A percentile compares a stretch with the other conserved stretches of the same genome.
phyloP scores from a whole-genome alignment of 2,329 filamentous ascomycete genomes.

The Trichoderma cornu-damae region DNA sequence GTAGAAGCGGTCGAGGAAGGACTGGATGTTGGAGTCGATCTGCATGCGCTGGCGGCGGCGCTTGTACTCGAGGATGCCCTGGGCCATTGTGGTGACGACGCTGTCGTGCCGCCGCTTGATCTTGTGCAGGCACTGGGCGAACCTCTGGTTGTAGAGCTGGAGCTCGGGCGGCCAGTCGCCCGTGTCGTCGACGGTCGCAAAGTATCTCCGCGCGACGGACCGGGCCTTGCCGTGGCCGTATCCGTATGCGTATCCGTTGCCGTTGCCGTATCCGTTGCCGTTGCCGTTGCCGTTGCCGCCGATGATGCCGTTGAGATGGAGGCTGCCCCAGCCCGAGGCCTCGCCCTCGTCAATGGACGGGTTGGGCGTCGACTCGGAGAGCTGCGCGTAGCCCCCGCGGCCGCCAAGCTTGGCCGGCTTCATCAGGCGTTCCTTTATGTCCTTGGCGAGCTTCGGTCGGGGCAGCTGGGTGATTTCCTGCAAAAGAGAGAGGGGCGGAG shows the following conservation, averaged over 20 bases:
- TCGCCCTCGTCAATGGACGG: conserved; percentile 83
- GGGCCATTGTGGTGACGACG: conserved; percentile 95
- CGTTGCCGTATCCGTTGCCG: conserved; percentile 27
- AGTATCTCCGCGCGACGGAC: conserved; percentile 61
- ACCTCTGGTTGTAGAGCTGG: conserved; percentile 87
- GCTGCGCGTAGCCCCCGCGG: conserved; percentile 60
- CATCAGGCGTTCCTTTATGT: conserved; percentile 75
- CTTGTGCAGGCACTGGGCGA: conserved; percentile 80
- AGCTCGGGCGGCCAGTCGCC: conserved; percentile 91
- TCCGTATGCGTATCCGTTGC: conserved; percentile 20
- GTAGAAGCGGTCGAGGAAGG: conserved; percentile 97
- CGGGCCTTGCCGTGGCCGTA: conserved; percentile 37
- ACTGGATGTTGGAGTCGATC: conserved; percentile 95
- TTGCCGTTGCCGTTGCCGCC: conserved; percentile 45
- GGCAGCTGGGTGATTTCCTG: conserved; percentile 88
- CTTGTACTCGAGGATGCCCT: conserved; percentile 98
- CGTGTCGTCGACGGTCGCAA: conserved; percentile 82
- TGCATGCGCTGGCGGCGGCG: conserved; percentile 94
- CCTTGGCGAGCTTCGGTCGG: conserved; percentile 67
- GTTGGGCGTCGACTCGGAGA: conserved; percentile 81
- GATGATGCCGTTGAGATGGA: conserved; percentile 37
- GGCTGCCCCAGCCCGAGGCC: conserved; percentile 57
- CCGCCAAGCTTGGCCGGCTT: conserved; percentile 54
- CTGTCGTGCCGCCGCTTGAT: conserved; percentile 96
- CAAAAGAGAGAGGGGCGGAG: neutral